Conservation (phyloP, 768 basidiomycete species). For the Cystofilobasidium capitatum region DNA sequence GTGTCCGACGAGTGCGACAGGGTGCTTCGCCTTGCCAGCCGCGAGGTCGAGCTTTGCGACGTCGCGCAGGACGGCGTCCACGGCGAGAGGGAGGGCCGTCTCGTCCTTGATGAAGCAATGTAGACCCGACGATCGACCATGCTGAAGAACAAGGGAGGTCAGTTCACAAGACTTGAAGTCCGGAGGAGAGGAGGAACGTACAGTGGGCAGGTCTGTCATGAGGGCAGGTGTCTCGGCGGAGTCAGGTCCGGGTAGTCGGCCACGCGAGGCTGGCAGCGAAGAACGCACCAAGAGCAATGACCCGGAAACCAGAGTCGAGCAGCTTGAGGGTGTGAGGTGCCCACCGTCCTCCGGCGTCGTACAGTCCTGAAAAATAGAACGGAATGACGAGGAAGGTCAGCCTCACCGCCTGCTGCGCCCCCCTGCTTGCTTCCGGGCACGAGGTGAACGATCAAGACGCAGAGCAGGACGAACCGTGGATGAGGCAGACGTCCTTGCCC, state of each 20-base stretch:
- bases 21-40: conserved; percentile 33
- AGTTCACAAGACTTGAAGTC: background rate
- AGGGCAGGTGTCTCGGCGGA: background rate
- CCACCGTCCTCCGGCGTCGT: conserved; percentile 33
- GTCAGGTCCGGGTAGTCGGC: background rate
- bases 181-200: conserved; percentile 28
- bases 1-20: conserved; percentile 29
- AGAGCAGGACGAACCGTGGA: conserved; percentile 37
- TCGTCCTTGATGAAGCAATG: conserved; percentile 37
- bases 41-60: conserved; percentile 34
- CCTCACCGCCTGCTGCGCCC: conserved; percentile 29
- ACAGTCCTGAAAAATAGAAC: background rate
- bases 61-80: conserved; percentile 38
- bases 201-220: conserved; percentile 37
- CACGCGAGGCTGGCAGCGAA: too few relatives aligned
- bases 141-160: conserved; percentile 4
- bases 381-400: background rate
- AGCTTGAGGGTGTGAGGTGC: conserved; percentile 37
- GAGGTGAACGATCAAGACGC: background rate
- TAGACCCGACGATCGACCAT: conserved; percentile 32
- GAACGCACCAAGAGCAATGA: conserved; percentile 35
- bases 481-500: conserved; percentile 37
- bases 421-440: conserved; percentile 2
- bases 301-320: conserved; percentile 39
- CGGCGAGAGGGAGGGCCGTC: conserved; percentile 34